A percentile compares a stretch with the other conserved stretches of the same genome.
Conservation (phyloP, 768 basidiomycete species). For the Paxillus involutus region DNA sequence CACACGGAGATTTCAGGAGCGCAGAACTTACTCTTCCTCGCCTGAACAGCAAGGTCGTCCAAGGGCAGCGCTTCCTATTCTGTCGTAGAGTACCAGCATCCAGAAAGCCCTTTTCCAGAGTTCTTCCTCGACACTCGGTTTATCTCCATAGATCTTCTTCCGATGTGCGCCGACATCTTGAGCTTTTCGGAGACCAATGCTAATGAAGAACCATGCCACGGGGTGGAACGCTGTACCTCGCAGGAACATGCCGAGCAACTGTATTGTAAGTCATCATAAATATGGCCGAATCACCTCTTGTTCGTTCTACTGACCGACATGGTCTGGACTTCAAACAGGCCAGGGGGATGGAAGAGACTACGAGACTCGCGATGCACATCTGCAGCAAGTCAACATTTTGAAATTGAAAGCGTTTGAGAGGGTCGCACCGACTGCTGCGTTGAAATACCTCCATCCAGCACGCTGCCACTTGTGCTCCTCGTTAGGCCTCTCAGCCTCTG, state of each 20-base stretch:
- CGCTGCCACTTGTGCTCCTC: slow-evolving; percentile 46
- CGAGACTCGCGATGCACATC: slow-evolving; percentile 51
- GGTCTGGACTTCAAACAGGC: slow-evolving; percentile 63
- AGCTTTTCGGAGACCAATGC: slow-evolving; percentile 57
- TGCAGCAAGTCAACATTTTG: slow-evolving; percentile 24
- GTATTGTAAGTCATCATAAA: slow-evolving; percentile 9
- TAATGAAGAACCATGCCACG: slow-evolving; percentile 54
- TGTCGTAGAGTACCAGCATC: slow-evolving; percentile 63
- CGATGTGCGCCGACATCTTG: slow-evolving; percentile 80
- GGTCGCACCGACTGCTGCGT: slow-evolving; percentile 48
- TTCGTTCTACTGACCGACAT: slow-evolving; percentile 41
- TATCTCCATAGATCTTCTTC: slow-evolving; percentile 51
- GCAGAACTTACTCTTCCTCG: slow-evolving; percentile 64
- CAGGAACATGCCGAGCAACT: slow-evolving; percentile 59
- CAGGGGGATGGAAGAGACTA: slow-evolving; percentile 54
- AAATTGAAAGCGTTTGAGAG: background rate
- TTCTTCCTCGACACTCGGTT: slow-evolving; percentile 57
- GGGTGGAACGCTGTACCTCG: slow-evolving; percentile 48
- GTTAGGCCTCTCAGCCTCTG: slow-evolving; percentile 18
- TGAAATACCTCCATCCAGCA: slow-evolving; percentile 64
- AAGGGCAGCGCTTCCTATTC: slow-evolving; percentile 49
- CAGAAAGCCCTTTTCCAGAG: slow-evolving; percentile 81
- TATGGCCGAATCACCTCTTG: background rate
- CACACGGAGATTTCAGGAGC: background rate
- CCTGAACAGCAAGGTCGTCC: slow-evolving; percentile 57